phyloP scores from a whole-genome alignment of 768 basidiomycete genomes.

The Xanthoconium stramineum region DNA sequence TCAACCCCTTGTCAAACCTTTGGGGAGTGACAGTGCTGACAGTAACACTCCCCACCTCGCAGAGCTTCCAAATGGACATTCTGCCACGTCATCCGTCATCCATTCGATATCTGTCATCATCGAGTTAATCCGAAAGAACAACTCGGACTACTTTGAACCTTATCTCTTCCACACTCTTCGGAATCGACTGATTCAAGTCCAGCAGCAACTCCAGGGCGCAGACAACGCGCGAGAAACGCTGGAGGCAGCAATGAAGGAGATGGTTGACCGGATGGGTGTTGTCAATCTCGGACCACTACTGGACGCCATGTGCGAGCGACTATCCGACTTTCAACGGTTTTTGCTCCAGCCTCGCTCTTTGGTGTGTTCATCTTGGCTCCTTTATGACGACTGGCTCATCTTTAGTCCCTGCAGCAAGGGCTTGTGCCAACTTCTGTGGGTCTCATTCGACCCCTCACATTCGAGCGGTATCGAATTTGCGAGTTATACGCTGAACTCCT shows the following conservation, averaged over 20 bases:
- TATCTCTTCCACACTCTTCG: slow-evolving; percentile 93
- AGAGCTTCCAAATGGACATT: slow-evolving; percentile 43
- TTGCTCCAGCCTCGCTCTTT: slow-evolving; percentile 71
- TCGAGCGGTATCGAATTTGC: slow-evolving; percentile 94
- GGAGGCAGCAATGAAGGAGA: slow-evolving; percentile 72
- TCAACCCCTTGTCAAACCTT: slow-evolving; percentile 18
- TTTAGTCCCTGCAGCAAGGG: slow-evolving; percentile 46
- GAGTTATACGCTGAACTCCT: slow-evolving; percentile 96
- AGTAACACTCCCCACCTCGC: slow-evolving; percentile 2
- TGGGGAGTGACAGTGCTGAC: slow-evolving; percentile 13
- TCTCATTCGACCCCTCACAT: slow-evolving; percentile 73
- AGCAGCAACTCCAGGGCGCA: slow-evolving; percentile 59
- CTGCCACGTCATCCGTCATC: slow-evolving; percentile 72
- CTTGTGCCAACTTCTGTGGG: slow-evolving; percentile 75
- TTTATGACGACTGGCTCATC: slow-evolving; percentile 12
- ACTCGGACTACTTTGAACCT: slow-evolving; percentile 98
- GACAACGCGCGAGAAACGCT: slow-evolving; percentile 64
- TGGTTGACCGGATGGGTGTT: slow-evolving; percentile 83
- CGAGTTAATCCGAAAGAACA: slow-evolving; percentile 95
- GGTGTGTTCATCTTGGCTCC: slow-evolving; percentile 43
- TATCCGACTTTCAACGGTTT: slow-evolving; percentile 68
- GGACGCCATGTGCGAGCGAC: slow-evolving; percentile 62
- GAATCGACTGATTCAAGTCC: slow-evolving; percentile 84
- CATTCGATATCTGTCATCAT: slow-evolving; percentile 87
- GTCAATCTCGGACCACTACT: slow-evolving; percentile 87